These are phyloP conservation scores for Amylocystis lapponica DNA, from an alignment of 768 basidiomycete species.

Conservation along the genomic window DNA sequence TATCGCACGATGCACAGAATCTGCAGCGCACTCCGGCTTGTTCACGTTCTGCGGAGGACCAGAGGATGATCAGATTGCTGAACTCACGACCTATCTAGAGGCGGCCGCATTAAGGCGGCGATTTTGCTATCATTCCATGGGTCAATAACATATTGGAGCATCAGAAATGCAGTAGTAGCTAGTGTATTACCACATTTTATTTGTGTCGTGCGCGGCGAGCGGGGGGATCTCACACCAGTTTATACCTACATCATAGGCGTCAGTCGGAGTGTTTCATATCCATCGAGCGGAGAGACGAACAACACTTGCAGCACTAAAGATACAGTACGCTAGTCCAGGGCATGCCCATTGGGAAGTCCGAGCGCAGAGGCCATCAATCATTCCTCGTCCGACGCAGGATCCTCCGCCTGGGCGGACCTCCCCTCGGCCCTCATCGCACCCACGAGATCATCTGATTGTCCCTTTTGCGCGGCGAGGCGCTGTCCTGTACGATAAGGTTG, in stretches of 20 bases:
- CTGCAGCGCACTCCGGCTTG: slow-evolving; percentile 21
- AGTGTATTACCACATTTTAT: too few relatives aligned
- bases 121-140: too few relatives aligned
- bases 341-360: background rate
- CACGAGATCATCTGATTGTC: slow-evolving; percentile 70
- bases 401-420: slow-evolving; percentile 45
- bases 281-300: too few relatives aligned
- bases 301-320: background rate
- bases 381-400: slow-evolving; percentile 58
- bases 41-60: slow-evolving; percentile 49
- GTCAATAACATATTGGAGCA: too few relatives aligned
- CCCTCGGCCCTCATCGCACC: slow-evolving; percentile 82
- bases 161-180: too few relatives aligned
- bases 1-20: slow-evolving; percentile 21
- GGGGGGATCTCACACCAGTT: too few relatives aligned
- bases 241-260: too few relatives aligned
- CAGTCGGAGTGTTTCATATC: too few relatives aligned
- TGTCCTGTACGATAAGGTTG: slow-evolving; percentile 45
- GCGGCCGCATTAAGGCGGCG: too few relatives aligned
- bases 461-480: slow-evolving; percentile 73
- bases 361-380: slow-evolving; percentile 31
- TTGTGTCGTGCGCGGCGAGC: too few relatives aligned
- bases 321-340: background rate
- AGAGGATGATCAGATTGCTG: slow-evolving; percentile 55
- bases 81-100: slow-evolving; percentile 36